Percentiles rank a stretch among this genome's conserved stretches.
Evolutionary conservation across 164 flowering plant genomes (phyloP).

Genomic region (Euptelea pleiosperma): DNA sequence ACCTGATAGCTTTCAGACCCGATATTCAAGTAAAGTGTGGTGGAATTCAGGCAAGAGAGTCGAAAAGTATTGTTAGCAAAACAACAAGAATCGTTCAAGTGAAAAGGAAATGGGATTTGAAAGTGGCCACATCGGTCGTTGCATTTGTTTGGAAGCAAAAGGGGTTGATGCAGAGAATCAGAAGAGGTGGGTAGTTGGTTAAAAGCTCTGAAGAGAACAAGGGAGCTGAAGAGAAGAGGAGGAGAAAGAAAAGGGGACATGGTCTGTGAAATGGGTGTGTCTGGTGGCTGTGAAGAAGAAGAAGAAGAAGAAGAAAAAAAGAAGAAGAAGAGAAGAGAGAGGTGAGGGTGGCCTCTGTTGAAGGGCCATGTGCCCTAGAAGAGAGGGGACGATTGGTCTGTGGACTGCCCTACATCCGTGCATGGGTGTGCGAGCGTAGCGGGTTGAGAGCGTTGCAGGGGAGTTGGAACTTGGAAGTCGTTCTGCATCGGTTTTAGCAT

Average conservation of each 20-base stretch:
- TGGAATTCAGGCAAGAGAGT: constrained; percentile 54
- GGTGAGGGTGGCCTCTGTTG: background rate
- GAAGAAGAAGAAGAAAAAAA: constrained; percentile 2
- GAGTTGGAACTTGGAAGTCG: background rate
- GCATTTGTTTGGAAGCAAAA: constrained; percentile 25
- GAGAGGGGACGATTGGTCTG: constrained; percentile 56
- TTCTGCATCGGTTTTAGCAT: constrained; percentile 9
- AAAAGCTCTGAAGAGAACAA: constrained; percentile 8
- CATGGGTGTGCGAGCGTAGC: constrained; percentile 10
- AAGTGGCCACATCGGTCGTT: constrained; percentile 49
- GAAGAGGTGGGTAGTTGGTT: constrained; percentile 6
- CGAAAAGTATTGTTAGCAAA: constrained; percentile 30
- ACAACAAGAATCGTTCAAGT: constrained; percentile 37
- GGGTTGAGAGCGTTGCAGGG: background rate
- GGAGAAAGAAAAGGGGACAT: constrained; percentile 11
- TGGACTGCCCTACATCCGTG: constrained; percentile 44
- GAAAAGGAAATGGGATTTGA: constrained; percentile 58
- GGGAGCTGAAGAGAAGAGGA: constrained; percentile 15
- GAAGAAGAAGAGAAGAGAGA: background rate
- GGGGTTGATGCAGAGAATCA: constrained; percentile 9
- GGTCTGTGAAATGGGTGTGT: too few relatives aligned
- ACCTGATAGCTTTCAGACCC: constrained; percentile 31
- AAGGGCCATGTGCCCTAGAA: constrained; percentile 23
- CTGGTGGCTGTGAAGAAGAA: constrained; percentile 8
- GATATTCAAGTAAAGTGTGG: constrained; percentile 46